Base-by-base conservation (phyloP, 164 flowering plant genomes). In the Piper longum region DNA sequence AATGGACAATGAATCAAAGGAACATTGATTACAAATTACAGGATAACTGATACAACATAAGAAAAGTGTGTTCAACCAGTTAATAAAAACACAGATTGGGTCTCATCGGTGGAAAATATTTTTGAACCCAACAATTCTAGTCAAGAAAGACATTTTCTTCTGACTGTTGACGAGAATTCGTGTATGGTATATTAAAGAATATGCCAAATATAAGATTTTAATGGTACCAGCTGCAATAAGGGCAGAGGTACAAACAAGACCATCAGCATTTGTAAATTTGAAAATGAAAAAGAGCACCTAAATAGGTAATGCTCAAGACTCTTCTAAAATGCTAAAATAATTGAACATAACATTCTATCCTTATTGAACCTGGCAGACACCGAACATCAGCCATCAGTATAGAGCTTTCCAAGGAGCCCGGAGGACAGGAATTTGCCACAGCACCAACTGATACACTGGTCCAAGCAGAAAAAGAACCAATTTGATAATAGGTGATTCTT, bases 301-400 rank as follows among this genome's bases (percentile, higher is more conserved):
- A 48, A 12, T 0, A 9, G 14, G 14, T 9, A 48, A 48, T 48
- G 14, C 52, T 5, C 12, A 48, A 48, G 14, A 48, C 9, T 2
- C 9, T 5, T 48, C 48, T 41, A 57, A 16, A 57, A 16, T 36
- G 41, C 4, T 16, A 11, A 16, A 4, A 26, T 17, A 55, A 55
- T 13, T 2, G 12, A 57, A 26, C 42, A 11, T 13, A 43, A 6
- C 9, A 62, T 56, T 70, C 64, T 4, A n/a, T 57, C 41, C 41
- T 9, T 41, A 54, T 60, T 83, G 11, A 71, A 93, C 99, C 99
- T 68, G 99, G 96, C 72, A 89, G 91, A 72, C 96, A 85, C 4
- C 93, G 86, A 60, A 93, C 80, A 70, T 93, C 99, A 61, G 95
- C 96, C 89, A 93, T 85, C 80, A 93, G 71, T 66, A 93, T 64